Conservation (phyloP, 176 grass and related monocot species). For the Pharus latifolius region DNA sequence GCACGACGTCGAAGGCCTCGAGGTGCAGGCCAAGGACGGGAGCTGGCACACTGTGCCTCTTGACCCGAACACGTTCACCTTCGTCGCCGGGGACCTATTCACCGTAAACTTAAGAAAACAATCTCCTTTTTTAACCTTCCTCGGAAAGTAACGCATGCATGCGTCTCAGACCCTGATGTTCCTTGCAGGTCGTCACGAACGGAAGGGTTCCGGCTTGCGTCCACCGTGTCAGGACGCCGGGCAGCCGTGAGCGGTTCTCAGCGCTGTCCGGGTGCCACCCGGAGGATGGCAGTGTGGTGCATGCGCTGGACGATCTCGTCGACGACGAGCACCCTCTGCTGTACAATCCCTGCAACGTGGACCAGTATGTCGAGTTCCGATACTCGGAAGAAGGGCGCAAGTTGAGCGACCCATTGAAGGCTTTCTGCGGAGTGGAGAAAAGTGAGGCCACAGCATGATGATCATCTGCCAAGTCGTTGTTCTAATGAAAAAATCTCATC, state of each 20-base stretch:
- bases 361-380: constrained; percentile 5
- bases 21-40: constrained; percentile 4
- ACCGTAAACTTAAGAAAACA: background rate
- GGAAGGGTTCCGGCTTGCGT: constrained; percentile 12
- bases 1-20: constrained; percentile 23
- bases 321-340: background rate
- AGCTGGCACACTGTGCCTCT: background rate
- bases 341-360: constrained; percentile 4
- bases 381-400: background rate
- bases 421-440: background rate
- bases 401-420: background rate
- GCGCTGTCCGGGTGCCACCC: background rate
- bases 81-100: constrained; percentile 7
- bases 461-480: no score
- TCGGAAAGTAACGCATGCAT: no score
- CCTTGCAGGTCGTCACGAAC: constrained; percentile 24
- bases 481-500: no score
- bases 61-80: background rate
- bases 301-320: constrained; percentile 6
- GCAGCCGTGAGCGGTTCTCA: constrained; percentile 20
- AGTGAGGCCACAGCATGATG: no score
- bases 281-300: background rate
- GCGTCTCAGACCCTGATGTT: no score
- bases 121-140: no score
- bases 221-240: constrained; percentile 23